Evolutionary conservation across 495 filamentous ascomycete species (phyloP).

Genomic region (Baudoinia panamericana): DNA sequence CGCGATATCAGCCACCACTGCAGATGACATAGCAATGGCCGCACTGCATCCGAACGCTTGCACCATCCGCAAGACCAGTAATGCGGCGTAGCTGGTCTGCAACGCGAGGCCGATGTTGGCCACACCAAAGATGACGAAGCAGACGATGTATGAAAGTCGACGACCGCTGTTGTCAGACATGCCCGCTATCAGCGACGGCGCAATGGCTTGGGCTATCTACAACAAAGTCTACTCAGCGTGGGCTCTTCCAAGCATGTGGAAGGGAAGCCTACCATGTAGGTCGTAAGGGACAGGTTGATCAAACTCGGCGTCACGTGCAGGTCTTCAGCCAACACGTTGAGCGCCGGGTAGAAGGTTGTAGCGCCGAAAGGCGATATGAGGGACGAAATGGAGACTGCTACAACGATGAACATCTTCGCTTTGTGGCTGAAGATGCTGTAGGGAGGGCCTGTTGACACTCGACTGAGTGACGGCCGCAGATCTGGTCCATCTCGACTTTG

Average conservation of each 20-base stretch:
- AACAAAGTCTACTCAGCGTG: too few relatives aligned
- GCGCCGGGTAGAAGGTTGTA: constrained; percentile 24
- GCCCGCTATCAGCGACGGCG: constrained; percentile 25
- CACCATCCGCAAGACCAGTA: constrained; percentile 25
- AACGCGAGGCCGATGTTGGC: constrained; percentile 26
- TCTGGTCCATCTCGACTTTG: background rate
- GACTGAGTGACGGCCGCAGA: background rate
- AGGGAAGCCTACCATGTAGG: constrained; percentile 23
- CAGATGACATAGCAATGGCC: constrained; percentile 23
- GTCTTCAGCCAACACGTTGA: constrained; percentile 22
- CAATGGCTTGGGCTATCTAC: constrained; percentile 26
- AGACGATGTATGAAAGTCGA: constrained; percentile 22
- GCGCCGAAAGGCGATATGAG: constrained; percentile 27
- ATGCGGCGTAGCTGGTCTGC: constrained; percentile 26
- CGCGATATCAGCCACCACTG: constrained; percentile 26
- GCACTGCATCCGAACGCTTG: constrained; percentile 26
- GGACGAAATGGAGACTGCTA: constrained; percentile 20
- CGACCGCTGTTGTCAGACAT: constrained; percentile 27
- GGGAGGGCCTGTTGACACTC: constrained; percentile 14
- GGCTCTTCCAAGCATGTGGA: background rate
- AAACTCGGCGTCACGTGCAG: constrained; percentile 21
- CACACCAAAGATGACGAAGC: constrained; percentile 26
- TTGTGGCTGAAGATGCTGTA: constrained; percentile 24
- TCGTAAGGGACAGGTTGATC: constrained; percentile 26
- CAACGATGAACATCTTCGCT: constrained; percentile 24